Evolutionary conservation across 352 stramenopile species (phyloP).

Genomic region (Phytopythium aichiense): DNA sequence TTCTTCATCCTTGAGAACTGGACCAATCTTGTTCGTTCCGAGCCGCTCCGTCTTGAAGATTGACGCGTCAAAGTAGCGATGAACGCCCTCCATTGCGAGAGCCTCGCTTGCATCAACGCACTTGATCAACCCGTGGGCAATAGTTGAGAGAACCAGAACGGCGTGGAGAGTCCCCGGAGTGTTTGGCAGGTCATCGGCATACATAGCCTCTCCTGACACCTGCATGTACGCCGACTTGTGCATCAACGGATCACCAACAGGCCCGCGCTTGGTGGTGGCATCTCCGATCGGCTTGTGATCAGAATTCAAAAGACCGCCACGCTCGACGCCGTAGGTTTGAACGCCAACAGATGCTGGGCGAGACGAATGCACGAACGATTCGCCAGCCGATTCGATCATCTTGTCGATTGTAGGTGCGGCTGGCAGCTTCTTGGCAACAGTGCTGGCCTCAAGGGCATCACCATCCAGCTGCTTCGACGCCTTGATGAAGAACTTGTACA

Average conservation of each 20-base stretch:
- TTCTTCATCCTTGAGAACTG: constrained; percentile 85
- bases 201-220: constrained; percentile 94
- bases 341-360: constrained; percentile 49
- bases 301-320: constrained; percentile 58
- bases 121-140: constrained; percentile 76
- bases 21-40: constrained; percentile 77
- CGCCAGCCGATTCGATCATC: constrained; percentile 40
- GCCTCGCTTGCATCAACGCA: constrained; percentile 83
- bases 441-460: not conserved
- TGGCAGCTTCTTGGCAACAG: constrained; percentile 13
- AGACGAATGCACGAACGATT: constrained; percentile 56
- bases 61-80: constrained; percentile 77
- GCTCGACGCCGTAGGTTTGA: constrained; percentile 57
- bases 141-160: constrained; percentile 89
- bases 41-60: constrained; percentile 60
- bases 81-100: constrained; percentile 86
- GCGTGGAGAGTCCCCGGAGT: constrained; percentile 87
- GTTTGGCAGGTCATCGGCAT: constrained; percentile 93
- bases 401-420: constrained; percentile 25
- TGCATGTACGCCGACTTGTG: constrained; percentile 93
- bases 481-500: constrained; percentile 94
- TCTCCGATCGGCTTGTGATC: constrained; percentile 50
- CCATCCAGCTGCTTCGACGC: constrained; percentile 20
- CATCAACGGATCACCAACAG: constrained; percentile 89
- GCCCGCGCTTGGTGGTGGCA: constrained; percentile 32